Evolutionary conservation across 2,329 filamentous ascomycete genomes (phyloP).

Genomic region (Trichoderma sp.): DNA sequence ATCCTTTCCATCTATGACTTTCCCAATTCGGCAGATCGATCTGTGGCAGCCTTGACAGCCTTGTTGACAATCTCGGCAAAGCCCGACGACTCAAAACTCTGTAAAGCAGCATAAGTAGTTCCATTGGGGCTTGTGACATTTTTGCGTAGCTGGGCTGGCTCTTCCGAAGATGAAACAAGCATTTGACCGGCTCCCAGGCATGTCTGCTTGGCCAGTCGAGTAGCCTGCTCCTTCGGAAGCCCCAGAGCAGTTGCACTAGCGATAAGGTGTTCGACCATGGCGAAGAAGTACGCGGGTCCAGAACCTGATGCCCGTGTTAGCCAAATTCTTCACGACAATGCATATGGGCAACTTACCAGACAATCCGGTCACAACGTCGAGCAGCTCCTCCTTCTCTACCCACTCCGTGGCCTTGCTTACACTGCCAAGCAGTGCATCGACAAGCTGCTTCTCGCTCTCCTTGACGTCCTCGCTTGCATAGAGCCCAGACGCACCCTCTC

Average conservation of each 20-base stretch:
- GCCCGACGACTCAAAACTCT: conserved; percentile 49
- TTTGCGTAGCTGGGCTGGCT: conserved; percentile 49
- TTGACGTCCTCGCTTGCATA: conserved; percentile 48
- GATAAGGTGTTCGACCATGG: conserved; percentile 54
- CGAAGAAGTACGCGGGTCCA: conserved; percentile 56
- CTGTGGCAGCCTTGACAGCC: conserved; percentile 49
- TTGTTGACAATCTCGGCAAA: conserved; percentile 48
- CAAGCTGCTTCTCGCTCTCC: conserved; percentile 45
- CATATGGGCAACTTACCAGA: conserved; percentile 43
- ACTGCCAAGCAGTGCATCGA: conserved; percentile 45
- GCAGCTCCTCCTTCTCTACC: conserved; percentile 51
- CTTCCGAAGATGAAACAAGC: conserved; percentile 50
- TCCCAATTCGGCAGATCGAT: conserved; percentile 46
- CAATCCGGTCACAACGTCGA: conserved; percentile 53
- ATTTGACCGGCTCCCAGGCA: conserved; percentile 55
- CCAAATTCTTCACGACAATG: not conserved
- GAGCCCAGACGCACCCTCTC: conserved; percentile 52
- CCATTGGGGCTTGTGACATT: conserved; percentile 57
- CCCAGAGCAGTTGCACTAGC: conserved; percentile 47
- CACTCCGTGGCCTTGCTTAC: conserved; percentile 53
- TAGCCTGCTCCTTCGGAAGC: conserved; percentile 51
- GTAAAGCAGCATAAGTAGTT: conserved; percentile 52
- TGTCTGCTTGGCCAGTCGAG: conserved; percentile 52
- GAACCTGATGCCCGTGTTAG: conserved; percentile 41
- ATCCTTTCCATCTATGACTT: conserved; percentile 32